Base-by-base conservation (phyloP, 2,329 filamentous ascomycete genomes). In the Aspergillus luchuensis region DNA sequence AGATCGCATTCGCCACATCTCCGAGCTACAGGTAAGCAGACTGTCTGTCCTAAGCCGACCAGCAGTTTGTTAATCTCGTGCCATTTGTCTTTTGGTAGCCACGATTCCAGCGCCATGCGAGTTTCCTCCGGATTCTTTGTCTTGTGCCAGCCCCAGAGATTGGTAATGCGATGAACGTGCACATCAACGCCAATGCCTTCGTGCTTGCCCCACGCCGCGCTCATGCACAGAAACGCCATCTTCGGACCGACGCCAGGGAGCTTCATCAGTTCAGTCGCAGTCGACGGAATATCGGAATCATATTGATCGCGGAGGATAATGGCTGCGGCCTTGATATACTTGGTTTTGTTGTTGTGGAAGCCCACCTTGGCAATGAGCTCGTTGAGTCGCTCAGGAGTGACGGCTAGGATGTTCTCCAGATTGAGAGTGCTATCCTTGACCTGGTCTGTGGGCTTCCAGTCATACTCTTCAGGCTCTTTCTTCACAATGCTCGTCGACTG, bases 341-440 rank as follows among this genome's bases (percentile, higher is more conserved):
- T 90, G 2, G 92, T 95, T 80, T 97, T 97, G 77, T 92, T 93
- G 72, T 96, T 97, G 80, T 97, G 93, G 74, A 97, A 97, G 25
- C 93, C 93, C 43, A 97, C 92, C 67, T 90, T 88, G 74, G 85
- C 84, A 65, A 97, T 97, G 66, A 96, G 80, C 69, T 87, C 80
- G 73, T 96, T 94, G 23, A 91, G 81, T 13, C 80, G 74, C 2
- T 80, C 80, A 1, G 91, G 86, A 4, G 89, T 83, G 28, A 92
- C 87, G 2, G 87, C 86, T 10, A 97, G 82, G 59, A 97, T 84
- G 63, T 92, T 92, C 63, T 91, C 85, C 54, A 97, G 80, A 57
- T 86, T 94, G 61, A 97, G 81, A 2, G 76, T 76, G 56, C 78
- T 80, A 82, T 76, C 69, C 65, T 65, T 61, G 61, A 62, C 15